Conservation (phyloP, 352 stramenopile species). For the Plasmopara viticola region DNA sequence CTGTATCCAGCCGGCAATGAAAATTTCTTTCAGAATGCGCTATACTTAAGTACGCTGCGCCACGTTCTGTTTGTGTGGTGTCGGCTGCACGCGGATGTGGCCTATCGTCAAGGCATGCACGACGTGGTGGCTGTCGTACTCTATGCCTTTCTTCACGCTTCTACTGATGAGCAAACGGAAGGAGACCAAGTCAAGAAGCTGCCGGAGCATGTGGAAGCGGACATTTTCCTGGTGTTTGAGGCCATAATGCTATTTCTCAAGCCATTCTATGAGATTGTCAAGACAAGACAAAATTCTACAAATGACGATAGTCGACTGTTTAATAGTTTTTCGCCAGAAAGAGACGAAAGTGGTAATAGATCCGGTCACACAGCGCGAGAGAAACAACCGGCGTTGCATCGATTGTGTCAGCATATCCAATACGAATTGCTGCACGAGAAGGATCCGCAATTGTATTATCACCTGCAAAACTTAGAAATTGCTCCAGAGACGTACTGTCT, state of each 20-base stretch:
- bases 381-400: slow-evolving; percentile 44
- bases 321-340: slow-evolving; percentile 17
- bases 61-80: slow-evolving; percentile 83
- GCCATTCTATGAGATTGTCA: slow-evolving; percentile 67
- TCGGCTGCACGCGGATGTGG: slow-evolving; percentile 67
- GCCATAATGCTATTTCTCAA: slow-evolving; percentile 74
- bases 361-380: slow-evolving; percentile 8
- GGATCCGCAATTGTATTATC: slow-evolving; percentile 76
- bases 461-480: slow-evolving; percentile 76
- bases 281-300: slow-evolving; percentile 18
- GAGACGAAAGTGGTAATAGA: slow-evolving; percentile 18
- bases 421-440: slow-evolving; percentile 72
- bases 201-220: slow-evolving; percentile 41
- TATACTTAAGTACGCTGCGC: slow-evolving; percentile 53
- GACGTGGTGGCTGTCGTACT: slow-evolving; percentile 75
- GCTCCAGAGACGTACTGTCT: slow-evolving; percentile 77
- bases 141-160: slow-evolving; percentile 45
- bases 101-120: slow-evolving; percentile 84
- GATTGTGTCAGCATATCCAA: slow-evolving; percentile 63
- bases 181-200: slow-evolving; percentile 14
- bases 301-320: slow-evolving; percentile 12
- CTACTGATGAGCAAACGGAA: slow-evolving; percentile 11
- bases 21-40: slow-evolving; percentile 66
- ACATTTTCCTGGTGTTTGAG: slow-evolving; percentile 73
- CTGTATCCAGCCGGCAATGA: slow-evolving; percentile 72